A percentile compares a stretch with the other conserved stretches of the same genome.
Evolutionary conservation across 768 basidiomycete genomes (phyloP).

Genomic region (Mrakia blollopis): DNA sequence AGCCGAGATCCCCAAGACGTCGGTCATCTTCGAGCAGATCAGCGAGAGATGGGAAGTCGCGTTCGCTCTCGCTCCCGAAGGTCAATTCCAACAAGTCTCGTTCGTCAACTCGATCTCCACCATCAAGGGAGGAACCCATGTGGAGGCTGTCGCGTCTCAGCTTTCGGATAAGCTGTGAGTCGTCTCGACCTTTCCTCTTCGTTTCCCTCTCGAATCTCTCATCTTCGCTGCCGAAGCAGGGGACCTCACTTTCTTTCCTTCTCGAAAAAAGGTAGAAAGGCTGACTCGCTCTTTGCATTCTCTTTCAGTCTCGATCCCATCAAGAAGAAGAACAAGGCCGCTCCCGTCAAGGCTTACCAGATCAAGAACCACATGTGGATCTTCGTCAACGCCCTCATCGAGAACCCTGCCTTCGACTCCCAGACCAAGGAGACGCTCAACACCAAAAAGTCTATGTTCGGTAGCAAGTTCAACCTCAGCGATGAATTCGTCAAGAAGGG

Average conservation of each 20-base stretch:
- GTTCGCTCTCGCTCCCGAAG: conserved; percentile 81
- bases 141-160: conserved; percentile 76
- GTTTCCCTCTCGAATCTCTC: not conserved
- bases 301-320: conserved; percentile 58
- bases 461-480: conserved; percentile 71
- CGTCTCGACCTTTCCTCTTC: not conserved
- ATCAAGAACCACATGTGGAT: conserved; percentile 98
- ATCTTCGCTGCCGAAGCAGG: too few species aligned
- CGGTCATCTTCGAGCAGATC: conserved; percentile 74
- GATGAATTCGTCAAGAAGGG: conserved; percentile 98
- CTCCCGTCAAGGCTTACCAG: conserved; percentile 85
- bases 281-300: not conserved
- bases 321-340: conserved; percentile 94
- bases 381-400: conserved; percentile 90
- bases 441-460: conserved; percentile 78
- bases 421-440: conserved; percentile 97
- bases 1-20: conserved; percentile 63
- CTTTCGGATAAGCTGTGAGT: conserved; percentile 68
- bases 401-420: conserved; percentile 98
- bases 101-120: conserved; percentile 98
- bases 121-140: conserved; percentile 93
- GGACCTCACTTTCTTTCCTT: too few species aligned
- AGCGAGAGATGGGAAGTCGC: conserved; percentile 88
- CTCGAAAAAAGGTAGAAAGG: too few species aligned
- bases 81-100: conserved; percentile 85